These are phyloP conservation scores for Rhododendron henanense DNA, from an alignment of 148 eudicot genomes.

Conservation along the genomic window DNA sequence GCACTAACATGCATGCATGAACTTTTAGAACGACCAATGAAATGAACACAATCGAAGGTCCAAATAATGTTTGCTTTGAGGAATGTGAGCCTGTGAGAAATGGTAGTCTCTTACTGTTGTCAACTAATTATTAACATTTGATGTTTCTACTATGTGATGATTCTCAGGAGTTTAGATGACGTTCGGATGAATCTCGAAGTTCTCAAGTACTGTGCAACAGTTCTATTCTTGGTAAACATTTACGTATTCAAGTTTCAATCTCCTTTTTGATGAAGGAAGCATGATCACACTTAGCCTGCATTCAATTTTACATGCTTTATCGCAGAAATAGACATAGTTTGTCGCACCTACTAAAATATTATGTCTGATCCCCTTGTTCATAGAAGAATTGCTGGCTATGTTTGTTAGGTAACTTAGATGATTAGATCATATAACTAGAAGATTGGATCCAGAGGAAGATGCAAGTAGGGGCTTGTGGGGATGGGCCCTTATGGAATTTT, in stretches of 20 bases:
- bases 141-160: conserved; percentile 9
- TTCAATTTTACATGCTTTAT: neutral
- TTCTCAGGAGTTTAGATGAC: conserved; percentile 91
- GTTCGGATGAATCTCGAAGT: conserved; percentile 98
- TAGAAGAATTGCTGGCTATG: neutral
- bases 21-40: neutral
- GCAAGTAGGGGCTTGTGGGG: conserved; percentile 1
- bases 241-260: neutral
- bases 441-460: neutral
- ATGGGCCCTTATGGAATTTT: neutral
- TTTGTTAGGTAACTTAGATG: neutral
- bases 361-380: conserved; percentile 2
- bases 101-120: neutral
- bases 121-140: neutral
- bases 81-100: conserved; percentile 2
- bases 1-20: neutral
- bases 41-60: neutral
- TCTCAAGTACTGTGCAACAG: conserved; percentile 89
- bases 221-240: conserved; percentile 69
- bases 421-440: neutral
- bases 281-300: neutral
- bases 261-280: neutral
- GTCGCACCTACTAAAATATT: neutral
- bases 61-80: neutral
- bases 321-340: neutral